Conservation (phyloP, 352 stramenopile genomes). For the Phytopythium oedochilum region DNA sequence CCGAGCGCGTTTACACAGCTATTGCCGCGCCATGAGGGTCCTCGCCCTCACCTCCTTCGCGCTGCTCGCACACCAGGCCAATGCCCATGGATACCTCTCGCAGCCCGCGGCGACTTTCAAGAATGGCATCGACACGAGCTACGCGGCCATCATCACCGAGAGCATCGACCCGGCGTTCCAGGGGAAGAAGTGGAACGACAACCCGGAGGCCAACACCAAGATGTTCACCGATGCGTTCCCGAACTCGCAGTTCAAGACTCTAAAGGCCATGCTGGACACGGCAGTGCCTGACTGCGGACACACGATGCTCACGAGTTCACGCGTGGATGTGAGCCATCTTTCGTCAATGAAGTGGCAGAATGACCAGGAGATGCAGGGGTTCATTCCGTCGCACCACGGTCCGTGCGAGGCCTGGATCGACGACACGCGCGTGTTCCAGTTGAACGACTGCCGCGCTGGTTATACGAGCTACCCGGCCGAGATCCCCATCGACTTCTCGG, state of each 20-base stretch:
- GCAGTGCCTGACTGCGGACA: too few relatives aligned
- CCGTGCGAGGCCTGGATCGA: constrained; percentile 49
- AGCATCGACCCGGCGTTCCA: constrained; percentile 19
- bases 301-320: background rate
- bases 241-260: constrained; percentile 24
- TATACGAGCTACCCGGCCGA: constrained; percentile 38
- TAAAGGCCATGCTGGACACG: constrained; percentile 30
- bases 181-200: constrained; percentile 34
- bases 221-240: constrained; percentile 29
- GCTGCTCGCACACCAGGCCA: constrained; percentile 14
- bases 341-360: constrained; percentile 46
- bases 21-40: constrained; percentile 4
- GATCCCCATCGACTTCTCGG: constrained; percentile 46
- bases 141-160: constrained; percentile 26
- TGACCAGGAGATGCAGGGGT: constrained; percentile 29
- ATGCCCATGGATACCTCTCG: constrained; percentile 38
- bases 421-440: constrained; percentile 27
- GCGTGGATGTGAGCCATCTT: constrained; percentile 31
- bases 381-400: constrained; percentile 38
- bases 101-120: constrained; percentile 25
- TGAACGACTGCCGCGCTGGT: constrained; percentile 29
- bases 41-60: constrained; percentile 16
- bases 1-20: too few relatives aligned
- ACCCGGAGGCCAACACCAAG: constrained; percentile 22
- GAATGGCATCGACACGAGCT: constrained; percentile 24